phyloP scores from a whole-genome alignment of 2,329 filamentous ascomycete species.

The Pyrenochaeta sp. region DNA sequence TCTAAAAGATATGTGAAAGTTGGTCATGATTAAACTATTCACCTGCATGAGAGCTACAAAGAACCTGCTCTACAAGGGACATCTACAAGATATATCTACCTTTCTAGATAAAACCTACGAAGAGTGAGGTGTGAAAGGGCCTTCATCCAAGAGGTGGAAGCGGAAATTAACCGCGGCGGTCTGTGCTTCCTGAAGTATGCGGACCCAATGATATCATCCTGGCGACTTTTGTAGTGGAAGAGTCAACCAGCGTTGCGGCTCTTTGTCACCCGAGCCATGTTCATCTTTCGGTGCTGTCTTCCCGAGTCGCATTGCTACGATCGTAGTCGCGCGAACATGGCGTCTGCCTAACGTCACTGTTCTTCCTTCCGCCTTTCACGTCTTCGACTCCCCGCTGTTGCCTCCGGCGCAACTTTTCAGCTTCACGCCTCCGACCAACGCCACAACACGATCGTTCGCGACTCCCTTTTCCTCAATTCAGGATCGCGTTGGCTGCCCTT shows the following conservation, averaged over 20 bases:
- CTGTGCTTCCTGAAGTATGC: conserved; percentile 6
- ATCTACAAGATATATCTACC: no score
- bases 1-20: no score
- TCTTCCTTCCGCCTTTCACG: conserved; percentile 1
- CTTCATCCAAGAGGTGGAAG: background rate
- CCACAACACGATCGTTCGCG: background rate
- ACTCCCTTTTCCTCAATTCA: background rate
- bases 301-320: background rate
- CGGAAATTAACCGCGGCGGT: conserved; percentile 20
- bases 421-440: background rate
- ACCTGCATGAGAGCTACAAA: no score
- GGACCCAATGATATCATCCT: conserved; percentile 33
- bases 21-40: no score
- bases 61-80: no score
- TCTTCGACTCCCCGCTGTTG: conserved; percentile 19
- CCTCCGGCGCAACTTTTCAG: conserved; percentile 16
- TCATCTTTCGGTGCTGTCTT: background rate
- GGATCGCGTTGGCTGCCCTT: background rate
- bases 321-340: background rate
- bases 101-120: no score
- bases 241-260: conserved; percentile 4
- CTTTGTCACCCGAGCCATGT: conserved; percentile 1
- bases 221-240: conserved; percentile 10
- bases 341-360: background rate
- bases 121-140: no score